Conservation (phyloP, 768 basidiomycete species). For the Tricholoma furcatifolium region DNA sequence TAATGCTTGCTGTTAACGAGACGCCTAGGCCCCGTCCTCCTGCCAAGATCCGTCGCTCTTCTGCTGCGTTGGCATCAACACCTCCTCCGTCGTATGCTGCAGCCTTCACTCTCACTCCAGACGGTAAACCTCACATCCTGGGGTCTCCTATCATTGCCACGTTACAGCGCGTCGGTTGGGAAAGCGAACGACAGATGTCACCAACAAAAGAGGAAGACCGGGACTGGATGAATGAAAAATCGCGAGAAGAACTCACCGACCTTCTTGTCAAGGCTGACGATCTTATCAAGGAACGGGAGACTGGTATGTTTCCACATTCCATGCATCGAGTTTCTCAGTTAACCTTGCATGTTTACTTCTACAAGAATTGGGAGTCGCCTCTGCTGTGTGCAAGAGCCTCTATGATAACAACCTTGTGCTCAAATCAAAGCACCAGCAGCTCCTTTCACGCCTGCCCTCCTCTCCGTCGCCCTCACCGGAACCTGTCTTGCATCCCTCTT, state of each 20-base stretch:
- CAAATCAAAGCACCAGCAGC: conserved; percentile 68
- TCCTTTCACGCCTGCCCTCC: conserved; percentile 63
- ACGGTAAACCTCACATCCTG: conserved; percentile 18
- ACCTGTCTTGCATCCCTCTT: conserved; percentile 25
- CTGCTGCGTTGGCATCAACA: conserved; percentile 28
- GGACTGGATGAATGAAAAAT: conserved; percentile 60
- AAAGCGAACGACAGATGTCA: conserved; percentile 18
- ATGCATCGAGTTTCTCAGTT: conserved; percentile 2
- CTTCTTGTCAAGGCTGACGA: conserved; percentile 72
- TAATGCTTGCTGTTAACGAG: conserved; percentile 35
- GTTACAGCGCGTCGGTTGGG: conserved; percentile 29
- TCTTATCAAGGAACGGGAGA: conserved; percentile 75
- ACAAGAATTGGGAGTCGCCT: conserved; percentile 66
- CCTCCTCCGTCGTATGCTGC: conserved; percentile 47
- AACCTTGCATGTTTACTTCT: conserved; percentile 4
- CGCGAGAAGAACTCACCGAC: conserved; percentile 70
- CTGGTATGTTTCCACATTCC: conserved; percentile 47
- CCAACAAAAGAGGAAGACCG: conserved; percentile 19
- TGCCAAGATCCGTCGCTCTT: conserved; percentile 58
- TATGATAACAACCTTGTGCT: conserved; percentile 68
- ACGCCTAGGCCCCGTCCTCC: conserved; percentile 73
- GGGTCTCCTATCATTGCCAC: conserved; percentile 39
- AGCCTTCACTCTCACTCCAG: conserved; percentile 33
- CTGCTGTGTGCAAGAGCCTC: conserved; percentile 65
- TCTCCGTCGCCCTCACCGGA: conserved; percentile 37